Base-by-base conservation (phyloP, 768 basidiomycete genomes). In the Psilocybe cyanescens region DNA sequence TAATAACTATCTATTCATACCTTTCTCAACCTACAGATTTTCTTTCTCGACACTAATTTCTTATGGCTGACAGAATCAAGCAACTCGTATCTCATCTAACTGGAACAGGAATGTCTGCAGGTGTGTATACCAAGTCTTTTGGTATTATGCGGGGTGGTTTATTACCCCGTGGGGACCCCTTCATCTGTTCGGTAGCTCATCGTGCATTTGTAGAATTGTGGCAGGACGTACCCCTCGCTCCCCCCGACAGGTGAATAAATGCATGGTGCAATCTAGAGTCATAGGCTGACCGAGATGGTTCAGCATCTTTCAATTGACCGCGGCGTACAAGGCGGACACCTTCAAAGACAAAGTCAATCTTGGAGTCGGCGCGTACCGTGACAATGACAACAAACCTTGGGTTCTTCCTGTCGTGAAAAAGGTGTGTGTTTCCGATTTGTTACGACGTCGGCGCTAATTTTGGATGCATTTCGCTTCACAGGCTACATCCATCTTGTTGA, bases 281-380 rank as follows among this genome's bases (percentile, higher is more conserved):
- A 14, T 33, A 37, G 8, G 35, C 28, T 50, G 30, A 44, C 31
- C 29, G 56, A 17, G 58, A 47, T 57, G 46, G 41, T 30, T 41
- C 46, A 95, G 93, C 77, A 95, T 95, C 71, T 94, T 94, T 86
- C 88, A 93, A 78, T 83, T 97, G 65, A 94, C 94, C 0, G 90
- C 93, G 17, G 87, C 92, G 2, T 97, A 88, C 86, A 94, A 95
- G 74, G 86, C 84, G 30, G 93, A 97, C 73, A 70, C 83, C 2
- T 84, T 81, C 72, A 81, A 85, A 12, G 76, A 88, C 63, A 97
- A 97, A 81, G 82, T 96, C 75, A 97, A 97, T 74, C 82, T 97
- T 24, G 94, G 95, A 41, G 95, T 95, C 48, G 95, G 95, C 48
- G 95, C 95, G 7, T 97, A 97, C 74, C 85, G 95, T 67, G 95